Evolutionary conservation across 352 stramenopile genomes (phyloP).

Genomic region (Globisporangium apiculatum): DNA sequence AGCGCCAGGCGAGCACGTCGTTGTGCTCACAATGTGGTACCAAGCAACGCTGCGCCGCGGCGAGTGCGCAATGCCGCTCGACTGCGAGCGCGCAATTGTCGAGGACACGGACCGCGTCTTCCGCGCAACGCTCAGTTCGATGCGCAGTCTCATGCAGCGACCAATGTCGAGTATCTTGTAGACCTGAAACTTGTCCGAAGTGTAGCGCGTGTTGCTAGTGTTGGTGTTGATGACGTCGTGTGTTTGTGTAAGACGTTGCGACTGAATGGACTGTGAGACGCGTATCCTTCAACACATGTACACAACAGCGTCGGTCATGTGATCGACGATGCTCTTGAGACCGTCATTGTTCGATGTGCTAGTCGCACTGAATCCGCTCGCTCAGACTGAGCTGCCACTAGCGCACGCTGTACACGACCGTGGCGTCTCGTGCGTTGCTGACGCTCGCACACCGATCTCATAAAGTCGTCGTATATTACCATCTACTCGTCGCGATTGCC

Average conservation of each 20-base stretch:
- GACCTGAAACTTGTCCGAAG: too few relatives aligned
- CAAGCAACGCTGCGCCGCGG: slow-evolving; percentile 17
- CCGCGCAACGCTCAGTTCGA: not conserved
- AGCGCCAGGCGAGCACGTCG: not conserved
- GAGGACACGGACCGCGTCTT: not conserved
- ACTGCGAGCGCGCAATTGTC: not conserved
- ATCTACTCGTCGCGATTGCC: not conserved
- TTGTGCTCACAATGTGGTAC: slow-evolving; percentile 34
- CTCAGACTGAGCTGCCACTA: not conserved
- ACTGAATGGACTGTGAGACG: not conserved
- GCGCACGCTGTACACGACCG: slow-evolving; percentile 1
- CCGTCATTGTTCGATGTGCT: not conserved
- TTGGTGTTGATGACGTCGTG: too few relatives aligned
- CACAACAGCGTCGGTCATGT: too few relatives aligned
- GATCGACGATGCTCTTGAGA: not conserved
- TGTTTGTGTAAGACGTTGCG: not conserved
- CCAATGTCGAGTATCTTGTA: too few relatives aligned
- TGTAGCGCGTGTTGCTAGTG: too few relatives aligned
- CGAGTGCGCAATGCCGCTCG: slow-evolving; percentile 3
- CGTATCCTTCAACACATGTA: not conserved
- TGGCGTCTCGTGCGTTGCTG: not conserved
- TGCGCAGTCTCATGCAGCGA: not conserved
- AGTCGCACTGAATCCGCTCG: slow-evolving; percentile 7
- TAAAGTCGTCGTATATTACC: not conserved
- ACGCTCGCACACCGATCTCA: not conserved